Evolutionary conservation across 306 rosid species (phyloP).

Genomic region (Cicer cuneatum): DNA sequence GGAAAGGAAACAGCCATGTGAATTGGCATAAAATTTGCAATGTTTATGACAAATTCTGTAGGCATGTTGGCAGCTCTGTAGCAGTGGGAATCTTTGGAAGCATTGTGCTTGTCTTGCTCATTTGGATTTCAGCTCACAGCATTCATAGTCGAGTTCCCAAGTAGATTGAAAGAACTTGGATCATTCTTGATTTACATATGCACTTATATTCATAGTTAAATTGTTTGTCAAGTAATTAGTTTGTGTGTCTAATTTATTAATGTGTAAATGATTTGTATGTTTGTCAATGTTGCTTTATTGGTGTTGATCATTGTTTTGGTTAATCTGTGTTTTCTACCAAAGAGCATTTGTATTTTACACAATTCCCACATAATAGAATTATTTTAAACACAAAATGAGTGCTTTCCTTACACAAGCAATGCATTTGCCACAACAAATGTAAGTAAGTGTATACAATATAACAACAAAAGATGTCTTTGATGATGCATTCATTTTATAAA

Average conservation of each 20-base stretch:
- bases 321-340: slow-evolving; percentile 24
- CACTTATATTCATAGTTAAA: slow-evolving; percentile 4
- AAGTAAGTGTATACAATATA: background rate
- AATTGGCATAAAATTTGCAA: slow-evolving; percentile 70
- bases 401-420: background rate
- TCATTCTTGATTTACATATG: background rate
- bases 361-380: background rate
- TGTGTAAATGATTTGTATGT: slow-evolving; percentile 34
- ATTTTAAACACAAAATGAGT: slow-evolving; percentile 15
- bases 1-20: slow-evolving; percentile 72
- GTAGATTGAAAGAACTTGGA: slow-evolving; percentile 43
- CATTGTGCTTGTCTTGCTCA: slow-evolving; percentile 58
- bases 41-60: slow-evolving; percentile 67
- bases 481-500: background rate
- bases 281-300: slow-evolving; percentile 28
- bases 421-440: background rate
- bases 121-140: slow-evolving; percentile 67
- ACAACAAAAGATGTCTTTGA: slow-evolving; percentile 12
- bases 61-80: slow-evolving; percentile 60
- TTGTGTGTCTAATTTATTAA: slow-evolving; percentile 11
- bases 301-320: slow-evolving; percentile 36
- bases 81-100: slow-evolving; percentile 67
- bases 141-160: slow-evolving; percentile 63
- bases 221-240: slow-evolving; percentile 32
- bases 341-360: slow-evolving; percentile 20